Evolutionary conservation across 2,329 filamentous ascomycete species (phyloP).

Genomic region (Sporothrix luriei): DNA sequence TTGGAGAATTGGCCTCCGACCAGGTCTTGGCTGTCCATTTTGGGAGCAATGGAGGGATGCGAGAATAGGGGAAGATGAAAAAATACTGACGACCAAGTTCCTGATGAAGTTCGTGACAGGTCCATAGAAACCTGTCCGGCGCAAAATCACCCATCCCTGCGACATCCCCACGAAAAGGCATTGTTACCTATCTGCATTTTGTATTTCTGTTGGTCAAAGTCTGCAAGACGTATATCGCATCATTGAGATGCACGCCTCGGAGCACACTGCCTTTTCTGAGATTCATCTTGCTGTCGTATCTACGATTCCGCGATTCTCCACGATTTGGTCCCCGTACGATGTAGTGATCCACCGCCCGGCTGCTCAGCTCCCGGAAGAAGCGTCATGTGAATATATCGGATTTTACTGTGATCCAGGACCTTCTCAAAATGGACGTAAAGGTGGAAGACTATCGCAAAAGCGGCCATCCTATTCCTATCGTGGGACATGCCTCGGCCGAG

Average conservation of each 20-base stretch:
- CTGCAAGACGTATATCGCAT: not conserved
- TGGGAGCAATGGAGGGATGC: not conserved
- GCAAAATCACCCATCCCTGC: too few relatives aligned
- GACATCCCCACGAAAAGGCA: not conserved
- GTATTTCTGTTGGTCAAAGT: too few relatives aligned
- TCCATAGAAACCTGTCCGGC: not conserved
- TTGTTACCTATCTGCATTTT: not conserved
- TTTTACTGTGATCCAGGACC: not conserved
- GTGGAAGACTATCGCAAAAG: not conserved
- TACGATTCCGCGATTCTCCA: not conserved
- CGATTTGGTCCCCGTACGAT: not conserved
- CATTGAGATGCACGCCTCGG: not conserved
- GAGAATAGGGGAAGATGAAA: not conserved
- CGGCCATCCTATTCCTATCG: not conserved
- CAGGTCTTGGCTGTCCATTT: conserved; percentile 5
- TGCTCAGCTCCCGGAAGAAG: conserved; percentile 10
- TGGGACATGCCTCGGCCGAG: conserved; percentile 19
- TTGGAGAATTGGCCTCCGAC: too few relatives aligned
- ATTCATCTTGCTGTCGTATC: not conserved
- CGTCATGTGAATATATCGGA: conserved; percentile 9
- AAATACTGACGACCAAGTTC: not conserved
- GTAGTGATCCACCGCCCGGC: conserved; percentile 7
- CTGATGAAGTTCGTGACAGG: too few relatives aligned
- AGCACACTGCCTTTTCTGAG: not conserved
- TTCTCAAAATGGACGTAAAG: not conserved